Evolutionary conservation across 371 early-diverging fungal genomes (phyloP), one percentile per base, ranked within the genome.

Genomic region (Zychaea mexicana): DNA sequence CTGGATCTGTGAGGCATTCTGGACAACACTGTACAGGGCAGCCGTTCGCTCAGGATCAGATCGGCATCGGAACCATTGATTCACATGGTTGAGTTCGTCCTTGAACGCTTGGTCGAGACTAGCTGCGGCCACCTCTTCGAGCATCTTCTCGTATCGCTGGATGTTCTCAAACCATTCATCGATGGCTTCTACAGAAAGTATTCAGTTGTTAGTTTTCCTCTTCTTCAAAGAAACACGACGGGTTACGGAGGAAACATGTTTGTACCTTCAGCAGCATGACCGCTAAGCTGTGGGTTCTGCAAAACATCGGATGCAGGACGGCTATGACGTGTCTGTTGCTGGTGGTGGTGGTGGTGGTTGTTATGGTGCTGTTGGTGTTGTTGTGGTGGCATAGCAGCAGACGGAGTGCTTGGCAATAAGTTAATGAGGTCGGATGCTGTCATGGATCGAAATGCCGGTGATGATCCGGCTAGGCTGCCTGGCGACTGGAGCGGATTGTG

Each of bases 101-200:
- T 93, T 91, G 70, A 97, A 98, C 59, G 86, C 88, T 60, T 93
- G 93, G 77, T 96, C 96, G 60, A 96, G 77, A 71, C 93, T 95
- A 30, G 94, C 92, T n/a, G 84, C 86, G 21, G 95, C 94, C 88
- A 96, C 95, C 60, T 94, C 93, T 72, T 98, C 96, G n/a, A 98
- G 83, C 65, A 94, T 96, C 39, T 90, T 85, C 70, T 98, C 96
- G 73, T 94, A 96, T 65, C 94, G 90, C 64, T 90, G 88, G 52
- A 96, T 82, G 65, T 96, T 94, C 71, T 95, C 94, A 68, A 92
- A 94, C 95, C 94, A 94, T 58, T 85, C 82, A 79, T 97, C 96
- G 60, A 96, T 92, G 17, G 92, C 94, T 60, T 90, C 90, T 45
- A 90, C 89, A 49, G 3, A 42, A 36, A n/a, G n/a, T n/a, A n/a